phyloP scores from a whole-genome alignment of 495 filamentous ascomycete genomes.

The Aspergillus haitiensis region DNA sequence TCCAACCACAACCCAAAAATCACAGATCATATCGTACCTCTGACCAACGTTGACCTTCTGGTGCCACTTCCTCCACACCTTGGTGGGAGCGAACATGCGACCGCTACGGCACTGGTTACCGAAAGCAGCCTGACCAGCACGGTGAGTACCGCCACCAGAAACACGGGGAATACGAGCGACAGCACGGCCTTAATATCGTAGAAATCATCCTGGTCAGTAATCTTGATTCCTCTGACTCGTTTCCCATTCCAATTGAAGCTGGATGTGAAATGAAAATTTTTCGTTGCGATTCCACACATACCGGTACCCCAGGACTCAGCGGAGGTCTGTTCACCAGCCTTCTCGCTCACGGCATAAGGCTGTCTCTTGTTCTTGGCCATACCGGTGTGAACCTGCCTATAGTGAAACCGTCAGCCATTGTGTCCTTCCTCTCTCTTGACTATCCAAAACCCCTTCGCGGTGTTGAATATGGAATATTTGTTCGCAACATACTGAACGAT shows the following conservation, averaged over 20 bases:
- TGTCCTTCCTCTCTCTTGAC: slow-evolving; percentile 6
- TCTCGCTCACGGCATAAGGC: slow-evolving; percentile 99
- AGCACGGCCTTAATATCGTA: slow-evolving; percentile 72
- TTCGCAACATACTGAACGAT: slow-evolving; percentile 78
- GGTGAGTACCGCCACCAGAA: slow-evolving; percentile 99
- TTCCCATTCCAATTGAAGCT: no score
- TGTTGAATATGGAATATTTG: slow-evolving; percentile 18
- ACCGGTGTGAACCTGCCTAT: slow-evolving; percentile 85
- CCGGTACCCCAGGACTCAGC: slow-evolving; percentile 99
- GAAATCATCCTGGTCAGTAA: slow-evolving; percentile 28
- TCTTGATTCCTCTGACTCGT: slow-evolving; percentile 2
- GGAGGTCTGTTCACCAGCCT: slow-evolving; percentile 99
- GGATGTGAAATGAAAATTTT: slow-evolving; percentile 8
- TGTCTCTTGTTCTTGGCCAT: slow-evolving; percentile 99
- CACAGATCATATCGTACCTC: slow-evolving; percentile 60
- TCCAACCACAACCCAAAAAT: not conserved
- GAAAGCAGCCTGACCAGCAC: slow-evolving; percentile 99
- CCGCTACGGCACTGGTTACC: slow-evolving; percentile 99
- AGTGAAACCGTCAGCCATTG: slow-evolving; percentile 39
- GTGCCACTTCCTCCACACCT: slow-evolving; percentile 99
- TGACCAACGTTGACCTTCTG: slow-evolving; percentile 98
- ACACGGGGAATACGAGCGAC: slow-evolving; percentile 99
- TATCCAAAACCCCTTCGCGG: slow-evolving; percentile 19
- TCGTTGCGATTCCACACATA: slow-evolving; percentile 53
- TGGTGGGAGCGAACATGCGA: slow-evolving; percentile 99